Percentiles rank a stretch among this genome's conserved stretches.
These are phyloP conservation scores for Alisma plantagoaquatica DNA, from an alignment of 106 monocot genomes.

Conservation along the genomic window DNA sequence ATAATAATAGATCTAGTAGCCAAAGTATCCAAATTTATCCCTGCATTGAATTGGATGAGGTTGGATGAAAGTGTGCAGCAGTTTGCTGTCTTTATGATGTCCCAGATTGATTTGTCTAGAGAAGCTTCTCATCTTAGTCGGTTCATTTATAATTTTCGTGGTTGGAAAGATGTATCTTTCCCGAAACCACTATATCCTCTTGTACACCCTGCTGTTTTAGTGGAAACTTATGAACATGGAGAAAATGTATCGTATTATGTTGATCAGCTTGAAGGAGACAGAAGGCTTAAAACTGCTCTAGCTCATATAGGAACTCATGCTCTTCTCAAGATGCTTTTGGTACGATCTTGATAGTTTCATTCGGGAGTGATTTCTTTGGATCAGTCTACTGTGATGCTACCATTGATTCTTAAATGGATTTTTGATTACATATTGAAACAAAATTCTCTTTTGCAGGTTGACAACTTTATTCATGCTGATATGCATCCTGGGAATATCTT, in stretches of 20 bases:
- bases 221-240: slow-evolving; percentile 69
- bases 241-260: slow-evolving; percentile 69
- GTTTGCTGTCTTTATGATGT: slow-evolving; percentile 82
- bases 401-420: neutral
- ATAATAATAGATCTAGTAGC: slow-evolving; percentile 51
- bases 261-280: slow-evolving; percentile 58
- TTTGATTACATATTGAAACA: no score
- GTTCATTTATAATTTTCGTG: slow-evolving; percentile 74
- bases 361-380: no score
- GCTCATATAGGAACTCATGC: slow-evolving; percentile 81
- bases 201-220: slow-evolving; percentile 76
- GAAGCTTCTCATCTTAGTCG: slow-evolving; percentile 82
- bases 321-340: slow-evolving; percentile 76
- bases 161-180: slow-evolving; percentile 75
- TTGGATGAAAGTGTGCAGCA: slow-evolving; percentile 74
- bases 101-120: slow-evolving; percentile 76
- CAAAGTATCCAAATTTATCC: slow-evolving; percentile 50
- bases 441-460: slow-evolving; percentile 32
- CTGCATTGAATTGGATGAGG: slow-evolving; percentile 57
- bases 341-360: slow-evolving; percentile 17
- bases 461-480: slow-evolving; percentile 71
- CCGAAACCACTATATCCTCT: slow-evolving; percentile 70
- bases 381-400: no score
- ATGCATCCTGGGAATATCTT: slow-evolving; percentile 76
- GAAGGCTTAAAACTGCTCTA: slow-evolving; percentile 59